These are phyloP conservation scores for Kalmusia sp. DNA, from an alignment of 2,329 filamentous ascomycete species.

Conservation along the genomic window DNA sequence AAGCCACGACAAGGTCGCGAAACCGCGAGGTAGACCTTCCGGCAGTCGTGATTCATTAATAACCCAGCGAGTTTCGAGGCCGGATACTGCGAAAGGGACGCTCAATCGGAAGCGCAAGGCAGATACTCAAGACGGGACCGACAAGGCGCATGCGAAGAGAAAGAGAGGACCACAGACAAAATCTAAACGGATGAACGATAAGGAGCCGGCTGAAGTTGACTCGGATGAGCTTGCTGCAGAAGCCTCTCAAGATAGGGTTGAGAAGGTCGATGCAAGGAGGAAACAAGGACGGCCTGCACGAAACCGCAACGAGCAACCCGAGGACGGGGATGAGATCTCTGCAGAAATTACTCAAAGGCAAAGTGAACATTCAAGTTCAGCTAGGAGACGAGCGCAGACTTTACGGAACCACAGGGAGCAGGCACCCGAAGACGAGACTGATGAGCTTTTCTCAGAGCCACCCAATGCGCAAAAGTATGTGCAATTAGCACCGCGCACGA, in stretches of 20 bases:
- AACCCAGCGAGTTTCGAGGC: slow-evolving; percentile 20
- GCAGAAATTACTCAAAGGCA: slow-evolving; percentile 1
- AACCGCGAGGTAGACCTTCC: slow-evolving; percentile 33
- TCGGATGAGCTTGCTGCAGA: too few species aligned
- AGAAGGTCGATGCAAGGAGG: too few species aligned
- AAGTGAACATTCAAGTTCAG: background rate
- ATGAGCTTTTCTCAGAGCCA: slow-evolving; percentile 28
- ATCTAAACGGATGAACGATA: too few species aligned
- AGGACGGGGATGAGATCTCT: slow-evolving; percentile 1
- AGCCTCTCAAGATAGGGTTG: too few species aligned
- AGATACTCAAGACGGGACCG: background rate
- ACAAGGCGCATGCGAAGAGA: background rate
- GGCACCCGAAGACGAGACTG: slow-evolving; percentile 17
- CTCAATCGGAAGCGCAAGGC: slow-evolving; percentile 29
- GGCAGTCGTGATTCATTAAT: slow-evolving; percentile 27
- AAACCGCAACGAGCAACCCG: background rate
- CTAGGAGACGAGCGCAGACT: background rate
- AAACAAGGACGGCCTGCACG: background rate
- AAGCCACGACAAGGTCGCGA: slow-evolving; percentile 15
- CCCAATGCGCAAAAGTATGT: slow-evolving; percentile 32
- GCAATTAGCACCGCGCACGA: slow-evolving; percentile 43
- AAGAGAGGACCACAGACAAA: too few species aligned
- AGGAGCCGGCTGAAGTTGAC: too few species aligned
- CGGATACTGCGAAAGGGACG: slow-evolving; percentile 15
- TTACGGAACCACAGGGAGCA: background rate